Evolutionary conservation across 2,329 filamentous ascomycete genomes (phyloP).

Genomic region (Cytospora mali): DNA sequence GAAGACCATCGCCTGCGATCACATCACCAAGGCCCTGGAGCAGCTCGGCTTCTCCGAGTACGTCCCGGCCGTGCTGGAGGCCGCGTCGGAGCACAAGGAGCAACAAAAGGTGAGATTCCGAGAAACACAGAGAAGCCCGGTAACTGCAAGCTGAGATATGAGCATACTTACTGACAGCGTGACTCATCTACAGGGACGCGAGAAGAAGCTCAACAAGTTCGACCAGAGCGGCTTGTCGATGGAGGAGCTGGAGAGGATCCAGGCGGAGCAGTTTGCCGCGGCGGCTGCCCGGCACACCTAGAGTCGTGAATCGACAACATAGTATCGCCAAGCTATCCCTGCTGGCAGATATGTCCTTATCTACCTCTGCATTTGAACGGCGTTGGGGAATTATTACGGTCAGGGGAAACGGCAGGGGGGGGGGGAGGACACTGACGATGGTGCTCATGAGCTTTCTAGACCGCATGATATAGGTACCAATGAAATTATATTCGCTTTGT

Average conservation of each 20-base stretch:
- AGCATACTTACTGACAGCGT: slow-evolving; percentile 47
- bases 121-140: background rate
- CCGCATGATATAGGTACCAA: slow-evolving; percentile 11
- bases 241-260: slow-evolving; percentile 84
- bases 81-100: slow-evolving; percentile 90
- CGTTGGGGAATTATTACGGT: slow-evolving; percentile 20
- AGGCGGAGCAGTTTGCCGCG: slow-evolving; percentile 87
- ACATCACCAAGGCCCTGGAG: slow-evolving; percentile 92
- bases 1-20: slow-evolving; percentile 98
- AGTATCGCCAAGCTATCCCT: background rate
- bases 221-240: slow-evolving; percentile 90
- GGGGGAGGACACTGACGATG: slow-evolving; percentile 11
- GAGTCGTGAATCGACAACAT: background rate
- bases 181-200: slow-evolving; percentile 66
- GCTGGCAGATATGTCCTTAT: background rate
- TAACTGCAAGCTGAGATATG: slow-evolving; percentile 50
- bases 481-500: background rate
- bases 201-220: slow-evolving; percentile 97
- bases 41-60: slow-evolving; percentile 93
- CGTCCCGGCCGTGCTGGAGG: slow-evolving; percentile 81
- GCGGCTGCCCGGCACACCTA: slow-evolving; percentile 73
- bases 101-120: slow-evolving; percentile 72
- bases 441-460: slow-evolving; percentile 17
- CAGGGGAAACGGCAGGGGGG: slow-evolving; percentile 2
- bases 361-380: slow-evolving; percentile 23